Evolutionary conservation across 768 basidiomycete genomes (phyloP).

Genomic region (Tubosaeta sp.): DNA sequence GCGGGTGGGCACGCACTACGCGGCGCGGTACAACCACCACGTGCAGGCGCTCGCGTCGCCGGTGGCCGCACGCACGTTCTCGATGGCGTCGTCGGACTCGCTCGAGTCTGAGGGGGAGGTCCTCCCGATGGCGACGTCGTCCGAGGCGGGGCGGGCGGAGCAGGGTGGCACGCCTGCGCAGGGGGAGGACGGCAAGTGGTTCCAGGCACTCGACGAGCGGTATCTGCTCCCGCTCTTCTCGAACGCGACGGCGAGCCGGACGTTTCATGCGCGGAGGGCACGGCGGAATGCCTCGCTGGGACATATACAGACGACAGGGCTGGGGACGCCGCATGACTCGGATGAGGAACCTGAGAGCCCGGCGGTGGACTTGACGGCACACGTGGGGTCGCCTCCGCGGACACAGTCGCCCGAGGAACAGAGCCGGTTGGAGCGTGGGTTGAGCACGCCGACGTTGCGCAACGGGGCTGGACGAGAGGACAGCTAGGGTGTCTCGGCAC

Average conservation of each 20-base stretch:
- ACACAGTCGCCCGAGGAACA: slow-evolving; percentile 37
- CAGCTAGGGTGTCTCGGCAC: not conserved
- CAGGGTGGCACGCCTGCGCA: slow-evolving; percentile 13
- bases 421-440: slow-evolving; percentile 58
- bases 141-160: slow-evolving; percentile 14
- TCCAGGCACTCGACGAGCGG: slow-evolving; percentile 91
- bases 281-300: slow-evolving; percentile 41
- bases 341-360: slow-evolving; percentile 40
- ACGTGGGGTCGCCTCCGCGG: slow-evolving; percentile 11
- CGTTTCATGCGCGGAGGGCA: slow-evolving; percentile 76
- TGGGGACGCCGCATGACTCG: slow-evolving; percentile 34
- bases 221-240: slow-evolving; percentile 92
- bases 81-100: slow-evolving; percentile 70
- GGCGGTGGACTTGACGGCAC: slow-evolving; percentile 41
- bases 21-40: slow-evolving; percentile 61
- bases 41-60: slow-evolving; percentile 23
- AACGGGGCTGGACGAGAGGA: slow-evolving; percentile 36
- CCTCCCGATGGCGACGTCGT: slow-evolving; percentile 65
- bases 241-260: slow-evolving; percentile 83
- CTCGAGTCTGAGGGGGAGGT: slow-evolving; percentile 78
- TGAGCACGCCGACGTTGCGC: slow-evolving; percentile 61
- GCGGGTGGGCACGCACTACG: slow-evolving; percentile 58
- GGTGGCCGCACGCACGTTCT: slow-evolving; percentile 42
- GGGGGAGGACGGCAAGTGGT: slow-evolving; percentile 87
- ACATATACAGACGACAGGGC: slow-evolving; percentile 8